These are phyloP conservation scores for Fomitopsis palustris DNA, from an alignment of 1,284 basidiomycete genomes.

Conservation along the genomic window DNA sequence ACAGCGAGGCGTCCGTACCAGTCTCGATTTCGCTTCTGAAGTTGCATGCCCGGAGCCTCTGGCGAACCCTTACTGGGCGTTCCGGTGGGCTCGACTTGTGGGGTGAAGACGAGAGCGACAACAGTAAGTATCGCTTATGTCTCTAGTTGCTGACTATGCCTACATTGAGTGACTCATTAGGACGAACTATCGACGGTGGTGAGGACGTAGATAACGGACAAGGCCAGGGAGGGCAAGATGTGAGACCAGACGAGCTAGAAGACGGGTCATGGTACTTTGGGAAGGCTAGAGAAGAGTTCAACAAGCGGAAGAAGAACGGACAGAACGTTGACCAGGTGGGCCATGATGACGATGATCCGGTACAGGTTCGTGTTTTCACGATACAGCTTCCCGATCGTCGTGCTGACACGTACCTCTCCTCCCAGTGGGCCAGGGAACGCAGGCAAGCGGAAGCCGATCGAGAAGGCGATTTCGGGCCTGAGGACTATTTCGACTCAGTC, in stretches of 20 bases:
- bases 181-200: conserved; percentile 22
- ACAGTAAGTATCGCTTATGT: conserved; percentile 26
- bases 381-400: neutral
- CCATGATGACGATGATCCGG: conserved; percentile 63
- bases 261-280: conserved; percentile 70
- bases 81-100: conserved; percentile 65
- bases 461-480: conserved; percentile 71
- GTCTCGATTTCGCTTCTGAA: conserved; percentile 81
- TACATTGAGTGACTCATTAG: conserved; percentile 6
- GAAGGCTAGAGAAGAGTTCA: conserved; percentile 73
- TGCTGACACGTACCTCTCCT: neutral
- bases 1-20: conserved; percentile 86
- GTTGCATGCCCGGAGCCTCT: conserved; percentile 81
- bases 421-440: conserved; percentile 72
- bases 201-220: conserved; percentile 9
- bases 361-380: conserved; percentile 47
- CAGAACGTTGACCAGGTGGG: conserved; percentile 31
- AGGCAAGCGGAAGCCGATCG: conserved; percentile 67
- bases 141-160: neutral
- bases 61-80: conserved; percentile 75
- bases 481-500: conserved; percentile 76
- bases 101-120: conserved; percentile 43
- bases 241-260: conserved; percentile 24
- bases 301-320: conserved; percentile 41
- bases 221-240: conserved; percentile 11